These are phyloP conservation scores for Eucalyptus pumila DNA, from an alignment of 345 rosid genomes.

Conservation along the genomic window DNA sequence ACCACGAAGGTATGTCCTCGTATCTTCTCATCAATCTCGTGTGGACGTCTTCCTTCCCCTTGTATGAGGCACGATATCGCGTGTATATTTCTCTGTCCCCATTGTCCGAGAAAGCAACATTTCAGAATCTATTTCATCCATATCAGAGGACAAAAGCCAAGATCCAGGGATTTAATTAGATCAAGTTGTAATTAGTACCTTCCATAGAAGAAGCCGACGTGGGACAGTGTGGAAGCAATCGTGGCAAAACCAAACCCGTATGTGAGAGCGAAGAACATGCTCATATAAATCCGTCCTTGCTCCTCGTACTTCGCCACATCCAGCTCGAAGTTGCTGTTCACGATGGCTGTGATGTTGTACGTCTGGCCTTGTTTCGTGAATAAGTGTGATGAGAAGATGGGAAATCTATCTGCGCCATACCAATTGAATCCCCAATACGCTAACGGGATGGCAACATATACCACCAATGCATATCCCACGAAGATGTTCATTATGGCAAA, in stretches of 20 bases:
- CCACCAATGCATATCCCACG: background rate
- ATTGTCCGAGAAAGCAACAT: background rate
- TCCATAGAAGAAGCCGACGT: conserved; percentile 5
- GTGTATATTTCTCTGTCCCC: background rate
- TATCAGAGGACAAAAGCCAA: background rate
- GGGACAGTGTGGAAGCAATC: background rate
- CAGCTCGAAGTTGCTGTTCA: background rate
- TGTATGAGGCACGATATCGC: background rate
- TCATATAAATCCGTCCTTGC: conserved; percentile 2
- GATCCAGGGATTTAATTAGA: background rate
- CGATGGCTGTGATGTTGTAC: background rate
- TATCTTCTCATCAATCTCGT: conserved; percentile 1
- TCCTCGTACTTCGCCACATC: background rate
- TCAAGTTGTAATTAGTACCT: background rate
- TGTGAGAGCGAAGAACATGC: conserved; percentile 1
- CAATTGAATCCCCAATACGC: background rate
- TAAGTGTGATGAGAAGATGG: conserved; percentile 1
- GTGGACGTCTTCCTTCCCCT: conserved; percentile 3
- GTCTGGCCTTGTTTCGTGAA: background rate
- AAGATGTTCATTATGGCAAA: background rate
- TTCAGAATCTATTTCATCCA: background rate
- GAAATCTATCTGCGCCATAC: background rate
- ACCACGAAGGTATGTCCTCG: conserved; percentile 5
- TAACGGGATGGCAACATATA: background rate
- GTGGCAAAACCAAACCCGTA: conserved; percentile 10